A percentile compares a stretch with the other conserved stretches of the same genome.
phyloP scores from a whole-genome alignment of 2,329 filamentous ascomycete species.

The Geosmithia flava region DNA sequence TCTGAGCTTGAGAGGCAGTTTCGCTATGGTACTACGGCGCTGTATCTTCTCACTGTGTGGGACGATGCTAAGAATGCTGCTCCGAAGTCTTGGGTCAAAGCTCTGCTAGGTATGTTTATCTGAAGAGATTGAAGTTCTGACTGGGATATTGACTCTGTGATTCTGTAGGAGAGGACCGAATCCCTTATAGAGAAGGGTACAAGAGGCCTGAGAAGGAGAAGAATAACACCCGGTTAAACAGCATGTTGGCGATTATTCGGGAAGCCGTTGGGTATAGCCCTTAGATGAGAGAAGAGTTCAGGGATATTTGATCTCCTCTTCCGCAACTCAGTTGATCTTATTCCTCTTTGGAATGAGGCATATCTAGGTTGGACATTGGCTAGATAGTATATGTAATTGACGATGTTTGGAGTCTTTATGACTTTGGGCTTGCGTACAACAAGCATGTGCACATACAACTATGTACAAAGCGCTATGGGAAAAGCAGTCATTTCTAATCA shows the following conservation, averaged over 20 bases:
- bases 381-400: too few species aligned
- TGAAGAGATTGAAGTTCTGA: not conserved
- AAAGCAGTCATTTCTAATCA: too few species aligned
- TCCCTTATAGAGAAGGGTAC: not conserved
- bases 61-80: not conserved
- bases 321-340: too few species aligned
- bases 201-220: not conserved
- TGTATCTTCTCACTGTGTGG: slow-evolving; percentile 1
- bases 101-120: not conserved
- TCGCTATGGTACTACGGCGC: not conserved
- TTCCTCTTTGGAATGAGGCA: too few species aligned
- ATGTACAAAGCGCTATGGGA: too few species aligned
- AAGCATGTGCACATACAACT: too few species aligned
- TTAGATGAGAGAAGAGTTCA: too few species aligned
- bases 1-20: not conserved
- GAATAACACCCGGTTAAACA: not conserved
- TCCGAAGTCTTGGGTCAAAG: not conserved
- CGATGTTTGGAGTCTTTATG: too few species aligned
- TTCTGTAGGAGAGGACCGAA: not conserved
- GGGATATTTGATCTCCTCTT: too few species aligned
- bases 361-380: too few species aligned
- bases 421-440: too few species aligned
- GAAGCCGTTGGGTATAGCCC: too few species aligned
- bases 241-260: not conserved
- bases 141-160: not conserved